These are phyloP conservation scores for Phytophthora megakarya DNA, from an alignment of 352 stramenopile genomes.

Conservation along the genomic window DNA sequence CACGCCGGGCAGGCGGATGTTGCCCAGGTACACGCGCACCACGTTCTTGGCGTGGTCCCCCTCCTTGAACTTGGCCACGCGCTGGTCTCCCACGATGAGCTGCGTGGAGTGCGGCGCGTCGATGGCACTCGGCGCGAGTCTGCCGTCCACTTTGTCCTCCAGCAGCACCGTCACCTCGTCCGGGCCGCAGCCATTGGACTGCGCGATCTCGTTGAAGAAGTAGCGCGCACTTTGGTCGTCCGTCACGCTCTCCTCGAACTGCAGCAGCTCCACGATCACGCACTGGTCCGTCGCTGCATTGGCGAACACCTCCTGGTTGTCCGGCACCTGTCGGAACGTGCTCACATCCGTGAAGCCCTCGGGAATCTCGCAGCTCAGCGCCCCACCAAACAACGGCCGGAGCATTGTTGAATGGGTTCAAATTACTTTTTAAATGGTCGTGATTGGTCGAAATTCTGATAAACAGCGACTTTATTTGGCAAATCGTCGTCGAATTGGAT, in stretches of 20 bases:
- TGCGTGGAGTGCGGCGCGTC: constrained; percentile 42
- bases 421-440: too few relatives aligned
- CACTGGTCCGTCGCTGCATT: constrained; percentile 80
- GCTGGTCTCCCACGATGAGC: constrained; percentile 77
- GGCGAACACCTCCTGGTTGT: constrained; percentile 90
- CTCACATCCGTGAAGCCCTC: constrained; percentile 81
- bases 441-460: constrained; percentile 16
- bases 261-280: constrained; percentile 83
- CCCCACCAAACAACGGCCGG: constrained; percentile 65
- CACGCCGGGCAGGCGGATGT: constrained; percentile 70
- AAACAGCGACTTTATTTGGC: too few relatives aligned
- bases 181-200: constrained; percentile 72
- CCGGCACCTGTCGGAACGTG: constrained; percentile 82
- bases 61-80: constrained; percentile 88
- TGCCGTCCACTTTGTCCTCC: constrained; percentile 37
- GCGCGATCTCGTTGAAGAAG: constrained; percentile 88
- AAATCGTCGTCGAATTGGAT: too few relatives aligned
- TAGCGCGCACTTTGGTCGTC: constrained; percentile 61
- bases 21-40: constrained; percentile 81
- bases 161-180: constrained; percentile 62
- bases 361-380: constrained; percentile 74
- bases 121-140: constrained; percentile 38
- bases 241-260: constrained; percentile 58
- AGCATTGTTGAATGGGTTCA: constrained; percentile 17
- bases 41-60: constrained; percentile 81